These are phyloP conservation scores for Eremochloa ophiuroides DNA, from an alignment of 176 grass and related monocot species.

Conservation along the genomic window DNA sequence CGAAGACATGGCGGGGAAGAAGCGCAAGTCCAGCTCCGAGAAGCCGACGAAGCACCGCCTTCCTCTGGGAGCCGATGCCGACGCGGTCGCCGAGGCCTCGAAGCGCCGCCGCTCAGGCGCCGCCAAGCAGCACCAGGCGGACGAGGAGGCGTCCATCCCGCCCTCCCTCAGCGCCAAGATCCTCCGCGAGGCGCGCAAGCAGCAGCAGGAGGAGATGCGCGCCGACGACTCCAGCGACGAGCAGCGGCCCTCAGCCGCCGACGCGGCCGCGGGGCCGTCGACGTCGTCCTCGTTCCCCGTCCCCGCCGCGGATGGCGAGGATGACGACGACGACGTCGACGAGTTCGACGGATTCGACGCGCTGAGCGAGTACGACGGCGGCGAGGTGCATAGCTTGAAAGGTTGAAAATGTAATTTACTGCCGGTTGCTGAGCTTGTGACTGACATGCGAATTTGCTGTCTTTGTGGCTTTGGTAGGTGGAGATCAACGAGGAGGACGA, in stretches of 20 bases:
- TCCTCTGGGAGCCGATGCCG: conserved; percentile 51
- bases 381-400: conserved; percentile 31
- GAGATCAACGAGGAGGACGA: conserved; percentile 91
- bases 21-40: conserved; percentile 50
- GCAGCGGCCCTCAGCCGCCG: background rate
- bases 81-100: conserved; percentile 38
- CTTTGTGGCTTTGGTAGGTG: conserved; percentile 30
- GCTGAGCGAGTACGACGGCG: conserved; percentile 66
- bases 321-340: conserved; percentile 58
- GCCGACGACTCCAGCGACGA: conserved; percentile 38
- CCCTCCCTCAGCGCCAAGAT: conserved; percentile 76
- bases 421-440: background rate
- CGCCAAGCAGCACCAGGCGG: conserved; percentile 61
- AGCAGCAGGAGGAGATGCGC: conserved; percentile 72
- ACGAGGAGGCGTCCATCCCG: conserved; percentile 51
- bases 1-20: conserved; percentile 64
- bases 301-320: conserved; percentile 24
- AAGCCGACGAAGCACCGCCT: conserved; percentile 38
- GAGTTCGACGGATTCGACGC: conserved; percentile 77
- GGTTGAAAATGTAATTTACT: background rate
- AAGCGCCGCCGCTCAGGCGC: conserved; percentile 65
- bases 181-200: conserved; percentile 68
- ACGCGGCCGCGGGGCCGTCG: background rate
- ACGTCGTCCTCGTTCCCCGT: conserved; percentile 20
- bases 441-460: background rate